phyloP scores from a whole-genome alignment of 2,329 filamentous ascomycete species.

The Penicillium occitanis region DNA sequence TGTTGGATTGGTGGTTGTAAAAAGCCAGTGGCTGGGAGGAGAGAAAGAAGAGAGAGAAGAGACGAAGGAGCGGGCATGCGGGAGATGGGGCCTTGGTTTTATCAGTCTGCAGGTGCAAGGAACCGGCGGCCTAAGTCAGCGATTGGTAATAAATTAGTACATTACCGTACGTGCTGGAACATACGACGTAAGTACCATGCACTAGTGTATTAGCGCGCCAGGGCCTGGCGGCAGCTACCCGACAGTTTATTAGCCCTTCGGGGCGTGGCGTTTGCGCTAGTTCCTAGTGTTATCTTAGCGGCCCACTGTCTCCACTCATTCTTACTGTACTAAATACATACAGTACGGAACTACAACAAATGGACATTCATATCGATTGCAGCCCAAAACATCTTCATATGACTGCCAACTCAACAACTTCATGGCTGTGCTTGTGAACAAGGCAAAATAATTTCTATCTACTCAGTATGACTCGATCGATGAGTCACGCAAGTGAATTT shows the following conservation, averaged over 20 bases:
- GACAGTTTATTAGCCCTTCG: constrained; percentile 13
- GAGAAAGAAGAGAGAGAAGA: constrained; percentile 5
- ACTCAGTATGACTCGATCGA: neutral
- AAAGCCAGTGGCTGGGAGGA: constrained; percentile 22
- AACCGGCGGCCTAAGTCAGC: constrained; percentile 9
- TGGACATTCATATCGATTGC: constrained; percentile 1
- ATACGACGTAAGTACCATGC: neutral
- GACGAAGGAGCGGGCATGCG: neutral
- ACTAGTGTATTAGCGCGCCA: constrained; percentile 9
- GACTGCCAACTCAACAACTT: constrained; percentile 6
- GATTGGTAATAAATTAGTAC: constrained; percentile 14
- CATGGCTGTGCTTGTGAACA: constrained; percentile 1
- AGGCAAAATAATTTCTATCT: neutral
- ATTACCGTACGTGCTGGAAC: constrained; percentile 10
- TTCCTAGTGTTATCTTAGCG: neutral
- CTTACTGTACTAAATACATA: neutral
- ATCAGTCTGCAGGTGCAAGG: constrained; percentile 16
- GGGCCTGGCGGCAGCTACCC: constrained; percentile 11
- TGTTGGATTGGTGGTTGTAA: neutral
- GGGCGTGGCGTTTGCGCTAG: constrained; percentile 11
- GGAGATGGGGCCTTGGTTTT: constrained; percentile 15
- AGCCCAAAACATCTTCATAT: constrained; percentile 7
- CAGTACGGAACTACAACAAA: neutral
- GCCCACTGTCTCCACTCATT: neutral
- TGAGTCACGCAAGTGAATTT: neutral